A percentile compares a stretch with the other conserved stretches of the same genome.
Conservation (phyloP, 805 yeast genomes). For the Candida railenensis region DNA sequence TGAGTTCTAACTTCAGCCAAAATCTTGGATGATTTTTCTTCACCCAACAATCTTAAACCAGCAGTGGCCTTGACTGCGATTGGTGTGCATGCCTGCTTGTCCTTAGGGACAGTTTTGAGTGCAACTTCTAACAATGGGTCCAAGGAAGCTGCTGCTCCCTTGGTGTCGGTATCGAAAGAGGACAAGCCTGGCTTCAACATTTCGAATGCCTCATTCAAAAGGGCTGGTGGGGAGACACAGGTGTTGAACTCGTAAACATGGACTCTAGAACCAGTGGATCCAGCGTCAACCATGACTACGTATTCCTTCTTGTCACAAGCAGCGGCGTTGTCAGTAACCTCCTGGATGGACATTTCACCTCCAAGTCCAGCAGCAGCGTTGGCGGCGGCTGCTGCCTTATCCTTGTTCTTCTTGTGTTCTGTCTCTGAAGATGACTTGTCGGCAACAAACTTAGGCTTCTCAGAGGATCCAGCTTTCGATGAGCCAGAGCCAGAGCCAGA, state of each 20-base stretch:
- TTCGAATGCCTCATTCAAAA: constrained; percentile 76
- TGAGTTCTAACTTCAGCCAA: constrained; percentile 74
- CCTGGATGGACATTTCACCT: not conserved
- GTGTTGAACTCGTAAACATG: constrained; percentile 92
- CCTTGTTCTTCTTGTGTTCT: constrained; percentile 2
- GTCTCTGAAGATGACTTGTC: constrained; percentile 17
- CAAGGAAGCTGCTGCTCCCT: constrained; percentile 85
- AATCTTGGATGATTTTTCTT: constrained; percentile 66
- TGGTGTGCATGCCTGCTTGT: constrained; percentile 79
- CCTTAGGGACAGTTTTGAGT: constrained; percentile 70
- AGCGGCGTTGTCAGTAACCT: constrained; percentile 2
- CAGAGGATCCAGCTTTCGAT: constrained; percentile 7
- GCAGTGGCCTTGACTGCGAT: constrained; percentile 98
- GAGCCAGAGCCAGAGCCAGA: constrained; percentile 10
- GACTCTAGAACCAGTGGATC: constrained; percentile 94
- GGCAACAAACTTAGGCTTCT: constrained; percentile 20
- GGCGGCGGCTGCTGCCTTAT: constrained; percentile 4
- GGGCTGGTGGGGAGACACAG: constrained; percentile 79
- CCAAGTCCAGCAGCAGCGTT: constrained; percentile 3
- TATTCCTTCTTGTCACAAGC: constrained; percentile 50
- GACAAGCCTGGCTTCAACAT: constrained; percentile 94
- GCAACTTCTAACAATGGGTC: constrained; percentile 82
- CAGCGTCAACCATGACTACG: constrained; percentile 96
- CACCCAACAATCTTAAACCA: constrained; percentile 85
- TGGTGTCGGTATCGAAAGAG: constrained; percentile 73